Evolutionary conservation across 495 filamentous ascomycete genomes (phyloP).

Genomic region (Aspergillus cavernicola): DNA sequence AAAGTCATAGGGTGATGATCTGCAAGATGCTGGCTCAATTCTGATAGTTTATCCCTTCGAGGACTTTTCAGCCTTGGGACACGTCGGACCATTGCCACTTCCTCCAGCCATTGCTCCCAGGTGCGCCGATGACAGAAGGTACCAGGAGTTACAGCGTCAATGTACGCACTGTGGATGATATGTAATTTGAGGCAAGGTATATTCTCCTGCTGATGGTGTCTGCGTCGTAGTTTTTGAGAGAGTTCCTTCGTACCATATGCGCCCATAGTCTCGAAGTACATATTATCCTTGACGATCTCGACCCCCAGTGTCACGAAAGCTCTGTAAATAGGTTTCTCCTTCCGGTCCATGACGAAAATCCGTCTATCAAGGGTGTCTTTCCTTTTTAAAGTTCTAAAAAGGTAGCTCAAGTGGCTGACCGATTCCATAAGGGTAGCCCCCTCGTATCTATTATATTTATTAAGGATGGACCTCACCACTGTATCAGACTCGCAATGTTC

Average conservation of each 20-base stretch:
- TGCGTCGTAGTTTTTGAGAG: neutral
- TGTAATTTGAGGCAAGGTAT: neutral
- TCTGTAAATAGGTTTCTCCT: neutral
- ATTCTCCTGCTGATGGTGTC: neutral
- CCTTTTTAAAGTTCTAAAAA: neutral
- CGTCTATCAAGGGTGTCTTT: neutral
- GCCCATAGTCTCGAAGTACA: neutral
- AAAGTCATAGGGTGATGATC: neutral
- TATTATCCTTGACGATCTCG: neutral
- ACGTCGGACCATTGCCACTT: neutral
- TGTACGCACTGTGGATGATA: neutral
- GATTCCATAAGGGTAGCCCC: neutral
- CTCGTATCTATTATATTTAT: neutral
- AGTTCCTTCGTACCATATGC: neutral
- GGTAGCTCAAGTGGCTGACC: neutral
- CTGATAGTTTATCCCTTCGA: neutral
- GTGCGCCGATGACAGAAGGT: neutral
- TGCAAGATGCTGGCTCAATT: neutral
- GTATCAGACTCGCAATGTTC: neutral
- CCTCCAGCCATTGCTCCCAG: constrained; percentile 1
- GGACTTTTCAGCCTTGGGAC: neutral
- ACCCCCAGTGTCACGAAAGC: neutral
- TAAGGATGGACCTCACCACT: neutral
- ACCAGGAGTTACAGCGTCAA: neutral
- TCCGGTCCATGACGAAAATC: neutral